Conservation (phyloP, 2,329 filamentous ascomycete species). For the Zasmidium cellare region DNA sequence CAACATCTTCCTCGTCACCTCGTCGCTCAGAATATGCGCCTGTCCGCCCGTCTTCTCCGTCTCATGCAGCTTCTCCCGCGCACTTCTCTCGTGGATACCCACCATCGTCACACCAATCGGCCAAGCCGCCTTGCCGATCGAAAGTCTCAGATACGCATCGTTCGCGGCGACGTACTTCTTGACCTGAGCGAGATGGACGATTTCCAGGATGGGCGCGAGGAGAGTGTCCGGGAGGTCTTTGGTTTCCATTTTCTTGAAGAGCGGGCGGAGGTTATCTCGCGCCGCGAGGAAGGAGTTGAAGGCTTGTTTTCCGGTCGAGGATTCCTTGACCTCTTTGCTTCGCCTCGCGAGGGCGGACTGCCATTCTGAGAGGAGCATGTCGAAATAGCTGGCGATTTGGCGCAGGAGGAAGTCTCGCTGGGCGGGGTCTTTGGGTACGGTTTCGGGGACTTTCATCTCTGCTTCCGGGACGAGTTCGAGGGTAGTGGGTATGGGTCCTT, state of each 20-base stretch:
- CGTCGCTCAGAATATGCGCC: constrained; percentile 96
- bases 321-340: constrained; percentile 61
- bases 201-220: constrained; percentile 81
- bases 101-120: constrained; percentile 99
- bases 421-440: constrained; percentile 62
- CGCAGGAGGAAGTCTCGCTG: constrained; percentile 73
- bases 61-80: constrained; percentile 91
- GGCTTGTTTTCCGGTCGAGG: constrained; percentile 77
- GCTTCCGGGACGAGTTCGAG: constrained; percentile 76
- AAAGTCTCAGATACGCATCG: constrained; percentile 87
- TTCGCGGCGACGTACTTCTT: constrained; percentile 94
- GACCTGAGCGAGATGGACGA: constrained; percentile 86
- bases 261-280: constrained; percentile 80
- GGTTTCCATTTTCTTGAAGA: constrained; percentile 88
- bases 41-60: constrained; percentile 59
- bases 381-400: constrained; percentile 93
- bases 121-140: constrained; percentile 76
- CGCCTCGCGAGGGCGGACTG: constrained; percentile 69
- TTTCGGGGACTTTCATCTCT: constrained; percentile 78
- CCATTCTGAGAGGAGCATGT: constrained; percentile 91
- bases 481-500: constrained; percentile 84
- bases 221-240: constrained; percentile 72
- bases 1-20: constrained; percentile 90
- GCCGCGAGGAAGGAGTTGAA: constrained; percentile 84
- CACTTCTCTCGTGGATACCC: constrained; percentile 95